phyloP scores from a whole-genome alignment of 306 rosid species.

The Trifolium fragiferum region DNA sequence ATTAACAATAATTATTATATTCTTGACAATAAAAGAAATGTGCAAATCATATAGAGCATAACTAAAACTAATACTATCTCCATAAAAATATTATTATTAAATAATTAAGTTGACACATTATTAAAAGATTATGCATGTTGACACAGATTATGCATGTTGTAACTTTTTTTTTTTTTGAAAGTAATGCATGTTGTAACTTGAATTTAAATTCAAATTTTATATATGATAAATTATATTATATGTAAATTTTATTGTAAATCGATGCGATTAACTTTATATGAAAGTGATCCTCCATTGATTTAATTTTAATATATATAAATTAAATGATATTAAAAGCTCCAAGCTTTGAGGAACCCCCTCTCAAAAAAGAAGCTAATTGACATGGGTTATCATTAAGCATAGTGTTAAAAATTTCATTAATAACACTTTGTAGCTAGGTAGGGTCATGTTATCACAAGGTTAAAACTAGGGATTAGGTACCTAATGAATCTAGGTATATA shows the following conservation, averaged over 20 bases:
- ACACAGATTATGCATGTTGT: no score
- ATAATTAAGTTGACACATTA: no score
- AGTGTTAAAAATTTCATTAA: constrained; percentile 19
- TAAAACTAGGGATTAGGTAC: constrained; percentile 22
- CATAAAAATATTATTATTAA: no score
- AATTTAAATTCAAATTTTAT: no score
- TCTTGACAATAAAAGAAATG: background rate
- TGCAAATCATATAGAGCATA: background rate
- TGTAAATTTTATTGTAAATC: background rate
- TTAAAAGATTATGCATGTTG: no score
- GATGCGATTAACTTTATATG: no score
- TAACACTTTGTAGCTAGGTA: background rate
- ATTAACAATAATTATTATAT: constrained; percentile 22
- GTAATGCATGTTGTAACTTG: no score
- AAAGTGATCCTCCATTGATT: no score
- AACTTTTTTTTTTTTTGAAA: no score
- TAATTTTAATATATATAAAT: background rate
- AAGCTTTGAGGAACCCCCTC: background rate
- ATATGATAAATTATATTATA: no score
- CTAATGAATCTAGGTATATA: constrained; percentile 15
- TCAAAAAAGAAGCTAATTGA: background rate
- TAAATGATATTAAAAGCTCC: constrained; percentile 1
- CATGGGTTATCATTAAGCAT: background rate
- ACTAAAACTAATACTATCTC: no score
- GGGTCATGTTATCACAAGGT: constrained; percentile 15